Percentiles rank a stretch among this genome's conserved stretches.
Evolutionary conservation across 2,329 filamentous ascomycete genomes (phyloP).

Genomic region (Tolypocladium album): DNA sequence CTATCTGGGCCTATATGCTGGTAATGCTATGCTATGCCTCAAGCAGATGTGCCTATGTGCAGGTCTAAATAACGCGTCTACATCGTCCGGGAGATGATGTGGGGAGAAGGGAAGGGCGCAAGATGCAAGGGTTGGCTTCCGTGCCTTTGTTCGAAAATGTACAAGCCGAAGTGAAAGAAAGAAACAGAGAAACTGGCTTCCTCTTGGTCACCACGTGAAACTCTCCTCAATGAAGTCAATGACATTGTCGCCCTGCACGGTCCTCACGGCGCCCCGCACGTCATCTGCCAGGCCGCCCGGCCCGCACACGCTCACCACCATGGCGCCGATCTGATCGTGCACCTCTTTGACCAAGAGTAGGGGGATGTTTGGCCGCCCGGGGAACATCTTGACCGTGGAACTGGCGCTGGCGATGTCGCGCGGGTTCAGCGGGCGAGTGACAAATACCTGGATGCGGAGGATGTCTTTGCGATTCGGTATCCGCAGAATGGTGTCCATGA

Average conservation of each 20-base stretch:
- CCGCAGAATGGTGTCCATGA: constrained; percentile 63
- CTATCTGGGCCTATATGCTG: neutral
- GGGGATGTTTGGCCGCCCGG: constrained; percentile 74
- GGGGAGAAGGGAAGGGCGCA: neutral
- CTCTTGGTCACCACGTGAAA: constrained; percentile 48
- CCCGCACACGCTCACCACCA: constrained; percentile 76
- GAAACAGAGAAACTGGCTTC: neutral
- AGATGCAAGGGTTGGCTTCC: neutral
- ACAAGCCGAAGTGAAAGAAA: constrained; percentile 5
- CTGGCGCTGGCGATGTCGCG: constrained; percentile 69
- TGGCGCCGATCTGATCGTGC: constrained; percentile 71
- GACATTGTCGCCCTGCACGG: constrained; percentile 50
- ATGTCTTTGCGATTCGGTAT: constrained; percentile 76
- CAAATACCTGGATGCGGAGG: constrained; percentile 77
- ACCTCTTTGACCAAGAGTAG: constrained; percentile 76
- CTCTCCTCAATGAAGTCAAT: constrained; percentile 71
- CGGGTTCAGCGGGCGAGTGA: constrained; percentile 78
- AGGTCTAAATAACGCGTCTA: constrained; percentile 3
- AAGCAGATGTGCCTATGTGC: neutral
- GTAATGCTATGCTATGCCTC: constrained; percentile 1
- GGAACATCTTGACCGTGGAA: constrained; percentile 80
- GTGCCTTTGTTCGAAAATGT: constrained; percentile 1
- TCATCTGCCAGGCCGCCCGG: constrained; percentile 67
- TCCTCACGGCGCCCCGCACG: constrained; percentile 57
- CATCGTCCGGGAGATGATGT: neutral